Percentiles rank a stretch among this genome's conserved stretches.
These are phyloP conservation scores for Fusarium robinianum DNA, from an alignment of 2,329 filamentous ascomycete species.

Conservation along the genomic window DNA sequence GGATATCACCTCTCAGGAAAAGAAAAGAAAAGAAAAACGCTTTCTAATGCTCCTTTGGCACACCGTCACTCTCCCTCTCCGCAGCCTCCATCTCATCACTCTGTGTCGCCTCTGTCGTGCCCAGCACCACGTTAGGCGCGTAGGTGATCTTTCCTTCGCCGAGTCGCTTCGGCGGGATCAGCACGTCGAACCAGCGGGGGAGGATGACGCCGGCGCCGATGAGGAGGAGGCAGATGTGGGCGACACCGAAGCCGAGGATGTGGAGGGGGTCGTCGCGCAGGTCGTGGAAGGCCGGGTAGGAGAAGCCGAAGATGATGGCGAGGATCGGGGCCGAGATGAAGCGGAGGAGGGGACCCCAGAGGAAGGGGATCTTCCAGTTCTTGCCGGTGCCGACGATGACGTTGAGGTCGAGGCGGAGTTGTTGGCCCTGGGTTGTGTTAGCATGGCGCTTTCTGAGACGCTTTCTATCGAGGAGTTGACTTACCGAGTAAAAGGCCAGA, in stretches of 20 bases:
- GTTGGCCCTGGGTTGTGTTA: conserved; percentile 51
- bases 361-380: conserved; percentile 60
- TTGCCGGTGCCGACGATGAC: conserved; percentile 56
- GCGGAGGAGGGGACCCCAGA: conserved; percentile 55
- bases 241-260: conserved; percentile 54
- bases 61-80: conserved; percentile 12
- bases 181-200: conserved; percentile 57
- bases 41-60: conserved; percentile 15
- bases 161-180: conserved; percentile 53
- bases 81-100: conserved; percentile 25
- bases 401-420: conserved; percentile 60
- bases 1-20: neutral
- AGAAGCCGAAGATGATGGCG: conserved; percentile 57
- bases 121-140: conserved; percentile 32
- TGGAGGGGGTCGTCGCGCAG: conserved; percentile 55
- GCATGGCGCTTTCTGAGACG: neutral
- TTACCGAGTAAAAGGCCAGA: conserved; percentile 60
- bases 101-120: conserved; percentile 14
- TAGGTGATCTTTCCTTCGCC: conserved; percentile 48
- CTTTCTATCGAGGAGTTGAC: conserved; percentile 23
- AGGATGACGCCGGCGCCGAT: conserved; percentile 54
- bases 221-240: conserved; percentile 51
- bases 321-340: conserved; percentile 55
- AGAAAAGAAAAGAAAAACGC: neutral
- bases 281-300: conserved; percentile 54